Percentiles rank a stretch among this genome's conserved stretches.
Conservation (phyloP, 1,284 basidiomycete genomes). For the Ustilago hordei region DNA sequence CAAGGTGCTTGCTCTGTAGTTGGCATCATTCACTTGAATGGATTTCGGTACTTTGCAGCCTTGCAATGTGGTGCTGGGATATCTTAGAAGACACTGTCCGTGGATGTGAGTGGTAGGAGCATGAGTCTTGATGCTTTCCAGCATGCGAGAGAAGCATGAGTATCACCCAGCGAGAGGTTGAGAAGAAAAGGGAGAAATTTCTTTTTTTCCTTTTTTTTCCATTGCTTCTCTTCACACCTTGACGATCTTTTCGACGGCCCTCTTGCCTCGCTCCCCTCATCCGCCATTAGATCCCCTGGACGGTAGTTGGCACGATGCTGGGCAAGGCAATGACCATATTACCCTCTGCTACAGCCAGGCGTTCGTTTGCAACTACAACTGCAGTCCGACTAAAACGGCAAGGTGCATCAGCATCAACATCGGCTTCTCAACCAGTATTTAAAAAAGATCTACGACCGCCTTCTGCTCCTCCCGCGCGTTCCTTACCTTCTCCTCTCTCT, state of each 20-base stretch:
- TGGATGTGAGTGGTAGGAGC: neutral
- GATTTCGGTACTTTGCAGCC: neutral
- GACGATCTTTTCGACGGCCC: no score
- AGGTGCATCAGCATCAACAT: neutral
- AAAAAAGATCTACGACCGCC: constrained; percentile 11
- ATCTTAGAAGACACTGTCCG: neutral
- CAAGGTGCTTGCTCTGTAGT: neutral
- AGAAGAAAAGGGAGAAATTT: neutral
- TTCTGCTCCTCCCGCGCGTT: constrained; percentile 8
- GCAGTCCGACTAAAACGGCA: neutral
- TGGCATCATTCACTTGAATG: neutral
- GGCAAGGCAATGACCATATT: neutral
- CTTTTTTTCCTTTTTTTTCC: no score
- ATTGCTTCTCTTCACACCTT: no score
- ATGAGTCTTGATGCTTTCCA: no score
- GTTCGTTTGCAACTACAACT: neutral
- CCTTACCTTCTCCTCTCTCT: neutral
- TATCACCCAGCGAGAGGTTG: neutral
- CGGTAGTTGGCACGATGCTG: neutral
- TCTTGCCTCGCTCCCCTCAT: no score
- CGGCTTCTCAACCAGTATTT: constrained; percentile 19
- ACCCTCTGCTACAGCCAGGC: neutral
- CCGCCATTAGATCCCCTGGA: no score
- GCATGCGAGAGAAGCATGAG: neutral
- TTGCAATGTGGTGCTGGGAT: neutral